These are phyloP conservation scores for Acorus gramineus DNA, from an alignment of 106 monocot genomes.

Conservation along the genomic window DNA sequence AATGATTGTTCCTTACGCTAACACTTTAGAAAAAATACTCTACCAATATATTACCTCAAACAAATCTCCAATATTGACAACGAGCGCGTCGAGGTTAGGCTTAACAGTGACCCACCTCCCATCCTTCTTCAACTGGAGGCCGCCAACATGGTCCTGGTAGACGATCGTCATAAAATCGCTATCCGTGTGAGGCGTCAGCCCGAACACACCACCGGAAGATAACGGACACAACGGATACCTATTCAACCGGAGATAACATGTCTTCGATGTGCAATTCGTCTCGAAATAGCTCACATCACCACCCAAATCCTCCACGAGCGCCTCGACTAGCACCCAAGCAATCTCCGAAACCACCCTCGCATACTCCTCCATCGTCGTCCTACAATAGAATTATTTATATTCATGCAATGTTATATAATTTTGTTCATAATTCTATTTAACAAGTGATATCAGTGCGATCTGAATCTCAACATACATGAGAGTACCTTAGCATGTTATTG, in stretches of 20 bases:
- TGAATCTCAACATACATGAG: not conserved
- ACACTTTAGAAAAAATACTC: not conserved
- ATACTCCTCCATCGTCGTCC: conserved; percentile 24
- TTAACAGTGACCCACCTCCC: conserved; percentile 39
- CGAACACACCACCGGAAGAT: conserved; percentile 5
- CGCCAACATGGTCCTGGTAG: conserved; percentile 41
- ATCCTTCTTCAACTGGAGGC: conserved; percentile 42
- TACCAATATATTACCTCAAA: conserved; percentile 26
- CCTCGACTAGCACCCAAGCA: conserved; percentile 20
- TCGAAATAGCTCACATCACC: conserved; percentile 3
- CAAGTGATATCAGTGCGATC: too few relatives aligned
- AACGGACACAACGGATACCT: conserved; percentile 37
- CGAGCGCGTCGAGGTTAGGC: conserved; percentile 28
- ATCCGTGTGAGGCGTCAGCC: conserved; percentile 48
- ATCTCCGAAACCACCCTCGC: conserved; percentile 17
- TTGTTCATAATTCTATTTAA: too few relatives aligned
- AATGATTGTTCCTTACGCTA: too few relatives aligned
- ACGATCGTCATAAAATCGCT: conserved; percentile 51
- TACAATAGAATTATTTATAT: not conserved
- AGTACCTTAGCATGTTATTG: conserved; percentile 2
- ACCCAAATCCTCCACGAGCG: conserved; percentile 18
- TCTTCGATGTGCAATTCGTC: conserved; percentile 17
- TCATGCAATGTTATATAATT: too few relatives aligned
- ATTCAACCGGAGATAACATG: conserved; percentile 45
- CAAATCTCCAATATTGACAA: conserved; percentile 58